Base-by-base conservation (phyloP, 352 stramenopile genomes). In the Pythium aristosporum region DNA sequence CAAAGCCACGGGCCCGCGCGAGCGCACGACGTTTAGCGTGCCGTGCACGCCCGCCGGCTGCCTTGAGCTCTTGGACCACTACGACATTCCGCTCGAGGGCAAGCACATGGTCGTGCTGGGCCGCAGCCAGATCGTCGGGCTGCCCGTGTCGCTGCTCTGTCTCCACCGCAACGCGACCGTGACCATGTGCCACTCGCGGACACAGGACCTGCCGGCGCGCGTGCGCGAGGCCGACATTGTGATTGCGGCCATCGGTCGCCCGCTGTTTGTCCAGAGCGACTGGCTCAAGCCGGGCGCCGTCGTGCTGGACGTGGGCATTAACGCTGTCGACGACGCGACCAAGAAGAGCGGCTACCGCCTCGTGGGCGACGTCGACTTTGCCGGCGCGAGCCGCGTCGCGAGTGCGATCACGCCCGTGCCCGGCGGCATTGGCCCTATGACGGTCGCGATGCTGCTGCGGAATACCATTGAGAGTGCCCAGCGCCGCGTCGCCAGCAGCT, bases 301-400 rank as follows among this genome's bases (percentile, higher is more conserved):
- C 5, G 97, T 99, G 0, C 96, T 99, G 61, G 97, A 99, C 80
- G 97, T 99, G 4, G 98, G 98, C 20, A 99, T 99, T 62, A 99
- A 99, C 74, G 86, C 87, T 21, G 85, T 99, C 5, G 88, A 98
- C 46, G 85, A 96, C 56, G 58, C 77, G 4, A 78, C 51, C 20
- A 91, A 89, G 70, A 87, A 84, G 34, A 73, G 70, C 16, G 82
- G 82, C 0, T 99, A 99, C 68, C 85, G 89, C 57, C 84, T 99
- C 9, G 96, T 99, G 18, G 98, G 98, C 9, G 98, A 99, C 76
- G 97, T 99, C 20, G 82, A 98, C 77, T 99, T 95, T 70, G 82
- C 89, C 2, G 85, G 75, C 30, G 96, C 76, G 2, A 75, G 72
- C 36, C 76, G 88, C 44, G 82, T 98, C 20, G 96, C 88, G 7